Base-by-base conservation (phyloP, 2,329 filamentous ascomycete species). In the Tympanopsis confertula region DNA sequence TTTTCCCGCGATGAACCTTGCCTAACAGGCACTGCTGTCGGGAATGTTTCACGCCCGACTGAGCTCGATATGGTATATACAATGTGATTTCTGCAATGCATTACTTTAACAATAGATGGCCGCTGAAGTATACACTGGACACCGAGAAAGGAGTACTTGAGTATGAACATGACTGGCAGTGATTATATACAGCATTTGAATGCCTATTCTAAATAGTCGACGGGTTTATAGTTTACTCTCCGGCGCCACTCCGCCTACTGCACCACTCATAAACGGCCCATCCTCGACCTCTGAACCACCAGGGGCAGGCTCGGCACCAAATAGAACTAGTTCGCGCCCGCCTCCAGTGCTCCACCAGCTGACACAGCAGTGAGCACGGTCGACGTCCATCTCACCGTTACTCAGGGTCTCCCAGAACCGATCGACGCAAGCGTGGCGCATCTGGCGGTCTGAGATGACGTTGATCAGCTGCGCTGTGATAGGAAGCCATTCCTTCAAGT, bases 311-410 rank as follows among this genome's bases (percentile, higher is more conserved):
- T 19, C 38, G 41, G 46, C 43, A 10, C 35, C 20, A 1, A 45
- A 49, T 13, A 54, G 35, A 3, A 54, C 49, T 14, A 39, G 45
- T 14, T 51, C 46, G 37, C 51, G 45, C 5, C 52, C 51, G 14
- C 64, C 62, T 19, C 72, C 77, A 22, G 44, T 51, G 26, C 66
- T 72, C 80, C 80, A 84, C 80, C 80, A 85, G 4, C 66, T 67
- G 32, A 83, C 76, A 47, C 76, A 80, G 38, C 74, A 62, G 43
- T 71, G 66, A 17, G 78, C 76, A 35, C 78, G 65, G 46, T 82
- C 74, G 19, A 82, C 69, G 57, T 84, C 79, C 76, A 86, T 82
- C 52, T 83, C 79, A 2, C 79, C 79, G 43, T 67, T 68, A 36
- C 53, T 51, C 12, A 85, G 47, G 2, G 75, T 67, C 41, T 82